Evolutionary conservation across 768 basidiomycete species (phyloP).

Genomic region (Serendipita indica): DNA sequence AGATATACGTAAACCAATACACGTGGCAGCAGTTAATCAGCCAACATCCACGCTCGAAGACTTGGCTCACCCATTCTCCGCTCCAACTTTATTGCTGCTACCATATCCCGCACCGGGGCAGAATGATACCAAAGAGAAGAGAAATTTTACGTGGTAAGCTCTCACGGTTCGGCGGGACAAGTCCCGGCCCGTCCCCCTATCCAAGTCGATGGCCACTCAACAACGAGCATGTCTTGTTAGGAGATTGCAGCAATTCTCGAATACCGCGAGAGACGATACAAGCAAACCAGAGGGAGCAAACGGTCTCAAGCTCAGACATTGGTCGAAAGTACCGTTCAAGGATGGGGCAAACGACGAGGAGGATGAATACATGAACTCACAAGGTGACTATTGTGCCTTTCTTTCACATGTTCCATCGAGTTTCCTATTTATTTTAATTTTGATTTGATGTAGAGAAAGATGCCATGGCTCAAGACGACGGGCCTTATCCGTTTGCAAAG

Average conservation of each 20-base stretch:
- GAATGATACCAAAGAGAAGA: neutral
- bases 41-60: neutral
- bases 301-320: conserved; percentile 59
- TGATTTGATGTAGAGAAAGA: conserved; percentile 2
- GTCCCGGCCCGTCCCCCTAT: neutral
- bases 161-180: neutral
- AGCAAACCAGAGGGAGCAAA: neutral
- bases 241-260: conserved; percentile 64
- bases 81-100: neutral
- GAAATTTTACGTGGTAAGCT: neutral
- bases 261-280: conserved; percentile 46
- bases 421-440: neutral
- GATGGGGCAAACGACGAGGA: neutral
- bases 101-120: neutral
- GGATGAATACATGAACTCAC: no score
- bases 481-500: conserved; percentile 54
- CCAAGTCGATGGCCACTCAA: neutral
- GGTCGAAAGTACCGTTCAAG: conserved; percentile 54
- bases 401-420: conserved; percentile 33
- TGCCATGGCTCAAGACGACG: conserved; percentile 12
- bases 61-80: neutral
- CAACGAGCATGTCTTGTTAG: conserved; percentile 25
- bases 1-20: neutral
- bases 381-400: conserved; percentile 19
- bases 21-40: neutral